A percentile compares a stretch with the other conserved stretches of the same genome.
These are phyloP conservation scores for Zygosaccharomyces bailii DNA, from an alignment of 805 yeast genomes.

Conservation along the genomic window DNA sequence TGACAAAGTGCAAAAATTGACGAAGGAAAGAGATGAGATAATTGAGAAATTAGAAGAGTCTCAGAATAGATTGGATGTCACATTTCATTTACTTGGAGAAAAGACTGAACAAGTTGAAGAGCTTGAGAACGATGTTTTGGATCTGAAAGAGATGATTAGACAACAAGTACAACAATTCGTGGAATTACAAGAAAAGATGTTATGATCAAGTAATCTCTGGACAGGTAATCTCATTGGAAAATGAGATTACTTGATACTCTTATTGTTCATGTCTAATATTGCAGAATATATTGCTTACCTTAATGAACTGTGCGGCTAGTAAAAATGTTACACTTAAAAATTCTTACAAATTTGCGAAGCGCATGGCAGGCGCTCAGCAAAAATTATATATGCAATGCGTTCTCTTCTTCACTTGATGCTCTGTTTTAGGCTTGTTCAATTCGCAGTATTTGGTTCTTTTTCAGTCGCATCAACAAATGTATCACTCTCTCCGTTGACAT, in stretches of 20 bases:
- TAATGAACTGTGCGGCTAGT: not conserved
- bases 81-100: conserved; percentile 74
- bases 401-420: not conserved
- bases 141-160: conserved; percentile 78
- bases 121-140: conserved; percentile 80
- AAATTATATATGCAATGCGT: not conserved
- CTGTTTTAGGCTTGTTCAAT: not conserved
- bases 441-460: conserved; percentile 13
- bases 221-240: too few relatives aligned
- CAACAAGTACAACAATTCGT: conserved; percentile 87
- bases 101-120: conserved; percentile 84
- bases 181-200: conserved; percentile 45
- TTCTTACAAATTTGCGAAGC: not conserved
- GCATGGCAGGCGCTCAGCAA: not conserved
- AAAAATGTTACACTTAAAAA: not conserved
- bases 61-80: conserved; percentile 47
- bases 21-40: conserved; percentile 37
- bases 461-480: conserved; percentile 41
- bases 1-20: conserved; percentile 41
- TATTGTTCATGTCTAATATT: too few relatives aligned
- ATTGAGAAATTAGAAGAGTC: conserved; percentile 37
- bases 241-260: too few relatives aligned
- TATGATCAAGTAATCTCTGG: too few relatives aligned
- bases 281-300: not conserved
- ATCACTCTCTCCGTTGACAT: conserved; percentile 45